A percentile compares a stretch with the other conserved stretches of the same genome.
Conservation (phyloP, 2,329 filamentous ascomycete genomes). For the Annulohypoxylon truncatum region DNA sequence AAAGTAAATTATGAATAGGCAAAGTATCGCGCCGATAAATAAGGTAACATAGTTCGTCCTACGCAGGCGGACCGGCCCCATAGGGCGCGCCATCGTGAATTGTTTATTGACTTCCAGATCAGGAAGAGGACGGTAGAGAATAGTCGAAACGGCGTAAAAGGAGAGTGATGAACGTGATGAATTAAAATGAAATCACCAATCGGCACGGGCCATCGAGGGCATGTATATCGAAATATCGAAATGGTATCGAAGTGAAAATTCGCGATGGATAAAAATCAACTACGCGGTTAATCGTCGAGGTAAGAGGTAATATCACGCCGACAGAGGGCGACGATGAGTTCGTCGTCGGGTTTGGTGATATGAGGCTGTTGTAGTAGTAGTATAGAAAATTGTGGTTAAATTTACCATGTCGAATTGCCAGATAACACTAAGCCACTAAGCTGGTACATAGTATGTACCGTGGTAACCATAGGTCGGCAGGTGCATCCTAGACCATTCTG, state of each 20-base stretch:
- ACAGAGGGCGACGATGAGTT: conserved; percentile 27
- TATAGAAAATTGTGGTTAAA: conserved; percentile 35
- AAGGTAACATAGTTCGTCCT: conserved; percentile 52
- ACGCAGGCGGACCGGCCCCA: conserved; percentile 52
- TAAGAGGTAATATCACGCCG: conserved; percentile 17
- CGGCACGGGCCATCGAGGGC: conserved; percentile 42
- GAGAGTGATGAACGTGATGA: conserved; percentile 23
- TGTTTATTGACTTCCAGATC: conserved; percentile 32
- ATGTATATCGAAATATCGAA: conserved; percentile 22
- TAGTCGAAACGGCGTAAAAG: conserved; percentile 24
- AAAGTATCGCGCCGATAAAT: conserved; percentile 49
- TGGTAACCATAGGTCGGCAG: background rate
- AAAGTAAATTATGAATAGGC: conserved; percentile 52
- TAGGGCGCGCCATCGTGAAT: conserved; percentile 51
- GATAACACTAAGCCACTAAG: conserved; percentile 41
- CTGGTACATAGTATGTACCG: conserved; percentile 14
- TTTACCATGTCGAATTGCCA: conserved; percentile 37
- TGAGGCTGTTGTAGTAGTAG: conserved; percentile 30
- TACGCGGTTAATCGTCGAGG: conserved; percentile 1
- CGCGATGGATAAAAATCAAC: conserved; percentile 12
- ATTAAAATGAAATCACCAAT: conserved; percentile 33
- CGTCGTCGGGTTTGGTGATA: conserved; percentile 21
- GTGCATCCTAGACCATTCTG: background rate
- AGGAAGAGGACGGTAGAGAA: conserved; percentile 19
- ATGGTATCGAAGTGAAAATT: conserved; percentile 26